Percentiles rank a stretch among this genome's conserved stretches.
These are phyloP conservation scores for Micractinium conductrix DNA, from an alignment of 139 green algal species.

Conservation along the genomic window DNA sequence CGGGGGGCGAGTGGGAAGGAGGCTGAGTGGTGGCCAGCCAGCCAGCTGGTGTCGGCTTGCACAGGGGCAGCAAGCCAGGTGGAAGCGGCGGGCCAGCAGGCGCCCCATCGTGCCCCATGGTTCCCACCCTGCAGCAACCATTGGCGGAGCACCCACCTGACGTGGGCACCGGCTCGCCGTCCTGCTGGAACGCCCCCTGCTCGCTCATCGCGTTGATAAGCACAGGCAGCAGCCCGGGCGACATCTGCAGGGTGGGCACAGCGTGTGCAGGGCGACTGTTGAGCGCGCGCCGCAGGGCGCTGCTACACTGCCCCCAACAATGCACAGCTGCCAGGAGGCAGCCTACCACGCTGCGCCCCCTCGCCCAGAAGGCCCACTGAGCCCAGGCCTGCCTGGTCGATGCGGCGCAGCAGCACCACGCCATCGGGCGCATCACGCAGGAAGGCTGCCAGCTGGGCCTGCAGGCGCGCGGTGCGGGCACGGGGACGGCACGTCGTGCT, in stretches of 20 bases:
- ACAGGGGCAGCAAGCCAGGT: not conserved
- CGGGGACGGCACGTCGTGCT: no score
- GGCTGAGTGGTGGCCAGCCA: no score
- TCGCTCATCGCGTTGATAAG: constrained; percentile 45
- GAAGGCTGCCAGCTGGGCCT: constrained; percentile 32
- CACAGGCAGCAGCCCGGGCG: constrained; percentile 31
- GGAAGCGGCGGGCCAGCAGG: no score
- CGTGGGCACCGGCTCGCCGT: constrained; percentile 30
- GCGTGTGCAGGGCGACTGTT: not conserved
- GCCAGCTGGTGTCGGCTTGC: not conserved
- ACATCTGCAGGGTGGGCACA: constrained; percentile 1
- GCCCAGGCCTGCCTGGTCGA: constrained; percentile 26
- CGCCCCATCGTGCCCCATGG: no score
- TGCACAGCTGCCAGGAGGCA: no score
- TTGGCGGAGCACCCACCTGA: not conserved
- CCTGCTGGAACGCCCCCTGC: constrained; percentile 29
- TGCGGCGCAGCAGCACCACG: constrained; percentile 32
- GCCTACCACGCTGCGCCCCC: no score
- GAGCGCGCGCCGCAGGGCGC: no score
- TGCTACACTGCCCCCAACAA: not conserved
- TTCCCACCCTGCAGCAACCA: no score
- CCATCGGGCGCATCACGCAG: constrained; percentile 1
- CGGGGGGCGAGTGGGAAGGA: no score
- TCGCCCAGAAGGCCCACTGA: no score
- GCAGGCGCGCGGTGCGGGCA: no score